phyloP scores from a whole-genome alignment of 306 rosid genomes.

The Prunus padus region DNA sequence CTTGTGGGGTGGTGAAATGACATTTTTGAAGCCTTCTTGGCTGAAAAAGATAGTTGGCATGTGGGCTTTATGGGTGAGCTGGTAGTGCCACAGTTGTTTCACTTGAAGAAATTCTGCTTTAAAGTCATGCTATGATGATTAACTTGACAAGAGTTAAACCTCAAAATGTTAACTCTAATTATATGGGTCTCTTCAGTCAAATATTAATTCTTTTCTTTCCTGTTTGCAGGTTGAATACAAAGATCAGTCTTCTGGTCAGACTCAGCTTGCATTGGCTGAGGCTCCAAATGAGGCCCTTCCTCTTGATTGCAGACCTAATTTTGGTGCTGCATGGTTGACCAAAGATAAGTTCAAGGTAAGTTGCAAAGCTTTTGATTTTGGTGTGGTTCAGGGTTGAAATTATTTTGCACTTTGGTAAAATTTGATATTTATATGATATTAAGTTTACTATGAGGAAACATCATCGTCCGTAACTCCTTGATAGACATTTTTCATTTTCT shows the following conservation, averaged over 20 bases:
- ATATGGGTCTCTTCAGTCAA: conserved; percentile 6
- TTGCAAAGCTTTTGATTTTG: conserved; percentile 19
- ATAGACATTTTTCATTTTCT: conserved; percentile 26
- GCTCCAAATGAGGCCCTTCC: conserved; percentile 98
- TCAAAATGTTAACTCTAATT: background rate
- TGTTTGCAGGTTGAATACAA: conserved; percentile 74
- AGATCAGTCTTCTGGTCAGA: conserved; percentile 73
- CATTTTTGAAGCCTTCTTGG: background rate
- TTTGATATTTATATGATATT: background rate
- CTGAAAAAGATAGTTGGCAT: background rate
- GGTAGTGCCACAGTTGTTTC: background rate
- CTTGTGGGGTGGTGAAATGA: background rate
- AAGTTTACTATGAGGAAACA: background rate
- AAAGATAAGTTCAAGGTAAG: conserved; percentile 84
- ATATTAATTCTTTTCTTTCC: conserved; percentile 19
- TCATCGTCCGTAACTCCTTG: background rate
- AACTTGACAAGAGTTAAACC: background rate
- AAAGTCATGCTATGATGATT: background rate
- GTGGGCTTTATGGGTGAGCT: background rate
- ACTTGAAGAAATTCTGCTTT: background rate
- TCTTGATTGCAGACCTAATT: conserved; percentile 86
- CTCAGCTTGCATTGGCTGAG: conserved; percentile 71
- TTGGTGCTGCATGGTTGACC: conserved; percentile 88
- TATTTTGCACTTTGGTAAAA: conserved; percentile 1
- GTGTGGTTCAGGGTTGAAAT: conserved; percentile 16